Conservation (phyloP, 129 eudicot species). For the Tanacetum coccineum region DNA sequence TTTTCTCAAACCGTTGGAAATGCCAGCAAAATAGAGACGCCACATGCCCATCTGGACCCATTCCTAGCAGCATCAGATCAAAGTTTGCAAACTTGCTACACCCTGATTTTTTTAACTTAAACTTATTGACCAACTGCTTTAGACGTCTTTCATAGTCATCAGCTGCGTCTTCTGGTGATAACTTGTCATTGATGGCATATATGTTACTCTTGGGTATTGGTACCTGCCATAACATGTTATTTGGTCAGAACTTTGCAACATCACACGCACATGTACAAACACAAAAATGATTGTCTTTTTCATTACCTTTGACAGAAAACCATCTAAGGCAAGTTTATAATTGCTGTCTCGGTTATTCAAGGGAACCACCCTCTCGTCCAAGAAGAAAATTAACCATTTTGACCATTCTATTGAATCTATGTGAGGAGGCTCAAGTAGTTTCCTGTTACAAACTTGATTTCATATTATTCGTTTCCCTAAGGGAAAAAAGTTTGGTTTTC, state of each 20-base stretch:
- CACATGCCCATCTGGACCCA: conserved; percentile 92
- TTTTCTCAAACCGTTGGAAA: conserved; percentile 49
- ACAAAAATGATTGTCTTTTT: neutral
- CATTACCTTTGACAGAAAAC: conserved; percentile 71
- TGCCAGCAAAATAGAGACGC: conserved; percentile 79
- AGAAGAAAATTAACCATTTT: conserved; percentile 73
- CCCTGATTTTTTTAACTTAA: conserved; percentile 27
- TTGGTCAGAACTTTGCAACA: neutral
- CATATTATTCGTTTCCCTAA: neutral
- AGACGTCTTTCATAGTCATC: conserved; percentile 52
- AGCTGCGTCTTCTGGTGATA: conserved; percentile 63
- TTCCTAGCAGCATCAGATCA: conserved; percentile 69
- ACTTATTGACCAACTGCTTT: conserved; percentile 35
- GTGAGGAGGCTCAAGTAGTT: conserved; percentile 54
- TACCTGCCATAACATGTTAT: conserved; percentile 39
- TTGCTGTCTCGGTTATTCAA: conserved; percentile 58
- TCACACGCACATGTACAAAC: neutral
- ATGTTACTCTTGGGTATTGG: conserved; percentile 47
- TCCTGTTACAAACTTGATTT: conserved; percentile 38
- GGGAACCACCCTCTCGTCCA: conserved; percentile 84
- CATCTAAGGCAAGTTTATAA: conserved; percentile 64
- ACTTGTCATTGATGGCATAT: conserved; percentile 45
- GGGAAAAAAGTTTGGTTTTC: neutral
- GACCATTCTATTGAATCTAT: conserved; percentile 57
- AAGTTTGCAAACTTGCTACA: conserved; percentile 52